Conservation (phyloP, 192 early-diverging fungal genomes). For the Chytriomyces sp. region DNA sequence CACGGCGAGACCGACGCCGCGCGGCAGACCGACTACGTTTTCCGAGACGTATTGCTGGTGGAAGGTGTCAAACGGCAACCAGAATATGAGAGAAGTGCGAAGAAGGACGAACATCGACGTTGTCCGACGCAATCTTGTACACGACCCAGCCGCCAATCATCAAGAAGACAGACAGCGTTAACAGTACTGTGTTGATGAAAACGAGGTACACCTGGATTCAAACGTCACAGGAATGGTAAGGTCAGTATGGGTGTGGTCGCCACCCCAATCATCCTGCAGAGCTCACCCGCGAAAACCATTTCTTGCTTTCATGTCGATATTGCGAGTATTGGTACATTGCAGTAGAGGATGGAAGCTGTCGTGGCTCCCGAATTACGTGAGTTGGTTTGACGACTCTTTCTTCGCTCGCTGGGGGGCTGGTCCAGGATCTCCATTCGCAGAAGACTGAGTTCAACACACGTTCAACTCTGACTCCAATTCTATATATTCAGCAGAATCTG, state of each 20-base stretch:
- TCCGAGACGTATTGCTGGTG: not conserved
- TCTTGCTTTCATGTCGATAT: conserved; percentile 18
- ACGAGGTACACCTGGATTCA: conserved; percentile 12
- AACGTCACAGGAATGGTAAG: not conserved
- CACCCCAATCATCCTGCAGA: not conserved
- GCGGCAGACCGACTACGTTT: not conserved
- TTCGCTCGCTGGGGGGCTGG: too few species aligned
- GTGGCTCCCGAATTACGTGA: too few species aligned
- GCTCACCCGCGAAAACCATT: conserved; percentile 24
- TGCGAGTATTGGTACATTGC: conserved; percentile 8
- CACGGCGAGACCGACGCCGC: conserved; percentile 1
- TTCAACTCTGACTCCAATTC: too few species aligned
- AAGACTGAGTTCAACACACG: too few species aligned
- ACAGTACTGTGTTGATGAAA: conserved; percentile 5
- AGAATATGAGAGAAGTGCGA: not conserved
- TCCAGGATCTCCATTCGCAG: too few species aligned
- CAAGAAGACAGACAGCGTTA: not conserved
- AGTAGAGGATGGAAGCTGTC: too few species aligned
- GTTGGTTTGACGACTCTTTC: too few species aligned
- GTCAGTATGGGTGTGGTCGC: not conserved
- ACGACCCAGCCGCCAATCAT: conserved; percentile 5
- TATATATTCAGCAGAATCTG: too few species aligned
- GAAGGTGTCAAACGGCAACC: not conserved
- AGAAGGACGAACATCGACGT: not conserved
- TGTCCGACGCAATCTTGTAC: not conserved